Evolutionary conservation across 257 asterid species (phyloP).

Genomic region (Nicotiana otophora): DNA sequence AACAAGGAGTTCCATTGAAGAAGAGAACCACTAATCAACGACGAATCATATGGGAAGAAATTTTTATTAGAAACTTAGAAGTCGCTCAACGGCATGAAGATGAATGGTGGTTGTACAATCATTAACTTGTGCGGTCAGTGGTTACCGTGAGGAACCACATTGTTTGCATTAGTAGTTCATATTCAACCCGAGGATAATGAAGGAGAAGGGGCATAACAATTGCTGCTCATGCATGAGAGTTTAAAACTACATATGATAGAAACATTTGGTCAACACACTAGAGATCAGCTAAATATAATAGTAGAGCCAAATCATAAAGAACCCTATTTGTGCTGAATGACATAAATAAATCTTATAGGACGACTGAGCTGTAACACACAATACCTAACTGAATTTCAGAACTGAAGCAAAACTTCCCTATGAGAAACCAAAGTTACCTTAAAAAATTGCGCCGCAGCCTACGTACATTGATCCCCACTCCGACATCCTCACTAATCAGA

Average conservation of each 20-base stretch:
- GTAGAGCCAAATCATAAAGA: background rate
- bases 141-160: background rate
- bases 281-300: background rate
- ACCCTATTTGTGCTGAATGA: background rate
- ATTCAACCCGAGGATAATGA: background rate
- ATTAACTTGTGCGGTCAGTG: background rate
- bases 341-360: background rate
- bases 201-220: background rate
- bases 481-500: constrained; percentile 92
- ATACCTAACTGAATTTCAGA: background rate
- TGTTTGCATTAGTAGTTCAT: background rate
- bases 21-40: background rate
- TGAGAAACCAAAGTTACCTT: constrained; percentile 40
- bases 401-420: background rate
- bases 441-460: constrained; percentile 60
- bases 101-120: background rate
- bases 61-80: background rate
- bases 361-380: background rate
- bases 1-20: background rate
- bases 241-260: background rate
- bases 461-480: constrained; percentile 90
- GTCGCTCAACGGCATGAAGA: background rate
- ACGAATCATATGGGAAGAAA: background rate
- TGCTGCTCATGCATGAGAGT: background rate
- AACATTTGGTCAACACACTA: background rate